These are phyloP conservation scores for Leccinellum luteum DNA, from an alignment of 768 basidiomycete species.

Conservation along the genomic window DNA sequence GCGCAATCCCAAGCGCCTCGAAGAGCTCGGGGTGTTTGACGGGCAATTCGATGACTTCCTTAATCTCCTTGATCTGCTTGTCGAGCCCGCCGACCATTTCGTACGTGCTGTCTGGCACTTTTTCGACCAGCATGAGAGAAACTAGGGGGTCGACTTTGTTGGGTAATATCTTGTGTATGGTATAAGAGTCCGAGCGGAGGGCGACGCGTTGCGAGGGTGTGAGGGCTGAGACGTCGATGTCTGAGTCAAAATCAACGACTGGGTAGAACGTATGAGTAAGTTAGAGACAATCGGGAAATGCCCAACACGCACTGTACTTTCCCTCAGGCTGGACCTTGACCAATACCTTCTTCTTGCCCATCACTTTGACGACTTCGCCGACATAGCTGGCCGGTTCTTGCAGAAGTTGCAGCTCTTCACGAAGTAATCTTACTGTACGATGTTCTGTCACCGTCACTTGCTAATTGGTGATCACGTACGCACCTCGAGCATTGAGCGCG, in stretches of 20 bases:
- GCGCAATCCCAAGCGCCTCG: constrained; percentile 69
- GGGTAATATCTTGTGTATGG: constrained; percentile 93
- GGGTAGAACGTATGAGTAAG: background rate
- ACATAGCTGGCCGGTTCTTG: constrained; percentile 98
- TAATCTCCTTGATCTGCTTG: constrained; percentile 98
- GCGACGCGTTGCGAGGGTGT: constrained; percentile 90
- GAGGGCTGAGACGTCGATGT: constrained; percentile 77
- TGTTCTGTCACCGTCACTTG: background rate
- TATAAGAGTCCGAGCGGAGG: constrained; percentile 93
- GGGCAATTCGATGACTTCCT: constrained; percentile 97
- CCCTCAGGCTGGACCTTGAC: constrained; percentile 99
- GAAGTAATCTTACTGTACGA: constrained; percentile 75
- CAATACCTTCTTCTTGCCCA: constrained; percentile 98
- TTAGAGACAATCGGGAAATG: background rate
- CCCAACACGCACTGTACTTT: constrained; percentile 81
- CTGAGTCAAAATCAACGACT: constrained; percentile 93
- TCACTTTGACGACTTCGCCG: constrained; percentile 96
- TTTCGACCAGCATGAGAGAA: constrained; percentile 99
- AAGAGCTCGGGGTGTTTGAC: constrained; percentile 98
- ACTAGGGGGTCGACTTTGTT: constrained; percentile 99
- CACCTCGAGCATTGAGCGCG: constrained; percentile 93
- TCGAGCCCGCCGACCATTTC: constrained; percentile 99
- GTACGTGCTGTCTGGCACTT: constrained; percentile 98
- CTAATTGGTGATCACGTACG: constrained; percentile 14
- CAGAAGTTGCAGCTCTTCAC: constrained; percentile 89